Evolutionary conservation across 163 green algal species (phyloP).

Genomic region (Chloromonas sp.): DNA sequence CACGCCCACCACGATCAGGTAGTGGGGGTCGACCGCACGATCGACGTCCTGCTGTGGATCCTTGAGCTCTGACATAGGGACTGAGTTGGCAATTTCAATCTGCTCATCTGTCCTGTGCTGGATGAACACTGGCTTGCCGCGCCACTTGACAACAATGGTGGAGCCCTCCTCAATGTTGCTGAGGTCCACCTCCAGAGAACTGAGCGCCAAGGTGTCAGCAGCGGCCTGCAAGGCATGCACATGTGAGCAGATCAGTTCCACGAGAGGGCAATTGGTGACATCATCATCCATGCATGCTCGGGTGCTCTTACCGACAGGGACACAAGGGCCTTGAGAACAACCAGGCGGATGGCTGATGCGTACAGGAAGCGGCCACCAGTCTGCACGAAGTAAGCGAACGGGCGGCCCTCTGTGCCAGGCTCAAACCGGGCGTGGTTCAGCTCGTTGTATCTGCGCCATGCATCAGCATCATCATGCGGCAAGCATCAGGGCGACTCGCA

Average conservation of each 20-base stretch:
- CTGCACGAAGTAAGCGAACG: conserved; percentile 97
- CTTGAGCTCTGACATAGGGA: conserved; percentile 74
- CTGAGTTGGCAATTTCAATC: conserved; percentile 69
- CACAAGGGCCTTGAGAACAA: conserved; percentile 95
- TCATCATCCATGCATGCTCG: background rate
- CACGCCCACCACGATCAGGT: conserved; percentile 96
- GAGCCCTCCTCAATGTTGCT: conserved; percentile 77
- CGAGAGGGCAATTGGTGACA: too few relatives aligned
- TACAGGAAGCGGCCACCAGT: conserved; percentile 97
- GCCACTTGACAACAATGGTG: conserved; percentile 98
- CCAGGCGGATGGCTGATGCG: conserved; percentile 86
- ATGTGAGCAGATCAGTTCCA: too few relatives aligned
- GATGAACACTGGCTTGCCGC: conserved; percentile 99
- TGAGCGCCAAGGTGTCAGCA: conserved; percentile 92
- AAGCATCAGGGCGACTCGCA: conserved; percentile 2
- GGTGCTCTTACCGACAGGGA: conserved; percentile 77
- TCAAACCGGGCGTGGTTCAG: conserved; percentile 75
- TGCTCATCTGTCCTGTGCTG: conserved; percentile 82
- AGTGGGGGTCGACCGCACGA: conserved; percentile 85
- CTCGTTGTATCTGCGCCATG: conserved; percentile 79
- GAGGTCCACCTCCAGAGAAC: conserved; percentile 96
- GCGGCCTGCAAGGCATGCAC: conserved; percentile 35
- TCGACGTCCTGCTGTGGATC: conserved; percentile 86
- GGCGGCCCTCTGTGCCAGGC: conserved; percentile 70
- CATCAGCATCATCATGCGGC: background rate